phyloP scores from a whole-genome alignment of 371 early-diverging fungal genomes.

The Blakeslea trispora region DNA sequence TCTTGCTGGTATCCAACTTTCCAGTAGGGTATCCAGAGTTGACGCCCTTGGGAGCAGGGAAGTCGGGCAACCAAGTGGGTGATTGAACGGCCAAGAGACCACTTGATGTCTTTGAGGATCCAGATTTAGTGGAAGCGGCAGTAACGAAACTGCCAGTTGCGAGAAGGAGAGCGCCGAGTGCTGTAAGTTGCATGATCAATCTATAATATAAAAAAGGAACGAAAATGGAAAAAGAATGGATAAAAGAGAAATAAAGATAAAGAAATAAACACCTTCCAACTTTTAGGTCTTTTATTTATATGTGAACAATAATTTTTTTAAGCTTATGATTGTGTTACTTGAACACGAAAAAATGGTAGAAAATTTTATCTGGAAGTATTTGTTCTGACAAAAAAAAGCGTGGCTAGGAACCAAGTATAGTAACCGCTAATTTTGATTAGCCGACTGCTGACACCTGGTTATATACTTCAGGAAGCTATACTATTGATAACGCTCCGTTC shows the following conservation, averaged over 20 bases:
- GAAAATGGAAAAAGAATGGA: neutral
- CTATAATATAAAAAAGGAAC: slow-evolving; percentile 6
- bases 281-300: too few species aligned
- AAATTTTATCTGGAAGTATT: neutral
- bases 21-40: slow-evolving; percentile 38
- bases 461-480: neutral
- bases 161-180: slow-evolving; percentile 27
- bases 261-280: neutral
- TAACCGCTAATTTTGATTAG: neutral
- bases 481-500: neutral
- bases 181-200: slow-evolving; percentile 24
- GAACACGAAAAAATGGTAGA: neutral
- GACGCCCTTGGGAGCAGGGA: slow-evolving; percentile 32
- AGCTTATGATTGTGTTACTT: neutral
- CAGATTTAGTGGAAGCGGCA: slow-evolving; percentile 18
- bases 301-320: neutral
- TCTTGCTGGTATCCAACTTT: slow-evolving; percentile 19
- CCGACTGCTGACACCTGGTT: neutral
- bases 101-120: slow-evolving; percentile 12
- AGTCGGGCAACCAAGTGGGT: slow-evolving; percentile 44
- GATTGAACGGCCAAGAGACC: slow-evolving; percentile 40
- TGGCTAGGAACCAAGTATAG: neutral
- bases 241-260: slow-evolving; percentile 1
- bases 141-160: slow-evolving; percentile 32
- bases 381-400: neutral